phyloP scores from a whole-genome alignment of 805 yeast genomes.

The Metschnikowia borealis region DNA sequence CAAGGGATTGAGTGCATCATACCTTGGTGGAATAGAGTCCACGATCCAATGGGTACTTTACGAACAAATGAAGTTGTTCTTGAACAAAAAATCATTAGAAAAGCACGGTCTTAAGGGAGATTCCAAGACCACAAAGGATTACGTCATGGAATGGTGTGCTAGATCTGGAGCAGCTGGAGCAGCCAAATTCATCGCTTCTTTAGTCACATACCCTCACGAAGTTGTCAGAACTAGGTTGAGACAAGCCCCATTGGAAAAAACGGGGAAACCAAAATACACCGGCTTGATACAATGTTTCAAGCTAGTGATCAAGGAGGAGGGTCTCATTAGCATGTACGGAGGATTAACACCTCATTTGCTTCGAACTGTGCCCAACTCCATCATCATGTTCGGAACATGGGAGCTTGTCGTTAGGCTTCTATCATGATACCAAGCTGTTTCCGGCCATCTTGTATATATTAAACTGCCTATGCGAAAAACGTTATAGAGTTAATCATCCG shows the following conservation, averaged over 20 bases:
- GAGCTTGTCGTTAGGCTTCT: slow-evolving; percentile 55
- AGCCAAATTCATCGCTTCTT: slow-evolving; percentile 89
- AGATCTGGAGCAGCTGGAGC: slow-evolving; percentile 97
- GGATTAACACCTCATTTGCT: slow-evolving; percentile 95
- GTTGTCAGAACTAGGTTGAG: slow-evolving; percentile 93
- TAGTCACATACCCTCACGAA: slow-evolving; percentile 95
- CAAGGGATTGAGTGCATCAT: slow-evolving; percentile 90
- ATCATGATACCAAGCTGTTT: slow-evolving; percentile 7
- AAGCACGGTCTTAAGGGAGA: slow-evolving; percentile 28
- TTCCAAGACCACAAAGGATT: slow-evolving; percentile 48
- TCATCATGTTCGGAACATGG: slow-evolving; percentile 99
- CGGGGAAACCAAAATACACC: slow-evolving; percentile 81
- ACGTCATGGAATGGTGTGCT: slow-evolving; percentile 84
- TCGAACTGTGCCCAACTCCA: slow-evolving; percentile 96
- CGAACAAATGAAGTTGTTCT: slow-evolving; percentile 83
- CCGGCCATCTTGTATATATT: slow-evolving; percentile 10
- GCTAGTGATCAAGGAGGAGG: slow-evolving; percentile 86
- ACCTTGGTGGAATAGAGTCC: slow-evolving; percentile 88
- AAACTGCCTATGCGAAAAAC: not conserved
- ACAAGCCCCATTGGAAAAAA: slow-evolving; percentile 77
- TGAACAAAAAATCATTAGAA: slow-evolving; percentile 47
- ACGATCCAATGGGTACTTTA: slow-evolving; percentile 95
- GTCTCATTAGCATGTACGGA: slow-evolving; percentile 89
- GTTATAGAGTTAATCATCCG: slow-evolving; percentile 5
- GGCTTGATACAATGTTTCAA: slow-evolving; percentile 86